Percentiles rank a stretch among this genome's conserved stretches.
phyloP scores from a whole-genome alignment of 208 protist species.

The Leishmania major region DNA sequence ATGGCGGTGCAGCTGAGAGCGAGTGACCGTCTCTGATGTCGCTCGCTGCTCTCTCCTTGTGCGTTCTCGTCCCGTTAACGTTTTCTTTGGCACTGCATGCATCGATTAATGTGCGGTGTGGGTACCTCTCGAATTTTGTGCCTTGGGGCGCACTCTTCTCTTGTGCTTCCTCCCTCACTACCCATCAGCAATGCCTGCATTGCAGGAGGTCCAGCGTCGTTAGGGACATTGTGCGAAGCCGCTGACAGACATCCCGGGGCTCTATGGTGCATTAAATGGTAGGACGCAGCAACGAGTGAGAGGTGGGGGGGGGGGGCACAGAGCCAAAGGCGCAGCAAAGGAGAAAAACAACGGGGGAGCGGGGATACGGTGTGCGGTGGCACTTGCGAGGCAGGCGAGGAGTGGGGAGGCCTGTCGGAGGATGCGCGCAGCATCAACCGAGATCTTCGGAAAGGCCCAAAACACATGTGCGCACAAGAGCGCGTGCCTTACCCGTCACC shows the following conservation, averaged over 20 bases:
- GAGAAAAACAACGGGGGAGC: neutral
- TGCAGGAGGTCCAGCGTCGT: neutral
- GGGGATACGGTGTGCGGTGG: too few species aligned
- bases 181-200: neutral
- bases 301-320: neutral
- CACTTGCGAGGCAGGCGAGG: neutral
- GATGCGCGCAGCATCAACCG: neutral
- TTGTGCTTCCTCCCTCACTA: neutral
- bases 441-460: neutral
- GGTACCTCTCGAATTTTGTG: neutral
- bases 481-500: neutral
- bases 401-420: neutral
- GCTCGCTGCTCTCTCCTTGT: too few species aligned
- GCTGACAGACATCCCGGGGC: neutral
- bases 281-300: neutral
- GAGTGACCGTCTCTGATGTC: too few species aligned
- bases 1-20: too few species aligned
- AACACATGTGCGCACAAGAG: neutral
- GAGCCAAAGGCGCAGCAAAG: neutral
- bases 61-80: too few species aligned
- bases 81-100: too few species aligned
- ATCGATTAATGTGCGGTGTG: too few species aligned
- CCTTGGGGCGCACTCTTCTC: neutral
- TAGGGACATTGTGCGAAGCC: neutral
- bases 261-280: neutral